These are phyloP conservation scores for Canavalia ensiformis DNA, from an alignment of 306 rosid species.

Conservation along the genomic window DNA sequence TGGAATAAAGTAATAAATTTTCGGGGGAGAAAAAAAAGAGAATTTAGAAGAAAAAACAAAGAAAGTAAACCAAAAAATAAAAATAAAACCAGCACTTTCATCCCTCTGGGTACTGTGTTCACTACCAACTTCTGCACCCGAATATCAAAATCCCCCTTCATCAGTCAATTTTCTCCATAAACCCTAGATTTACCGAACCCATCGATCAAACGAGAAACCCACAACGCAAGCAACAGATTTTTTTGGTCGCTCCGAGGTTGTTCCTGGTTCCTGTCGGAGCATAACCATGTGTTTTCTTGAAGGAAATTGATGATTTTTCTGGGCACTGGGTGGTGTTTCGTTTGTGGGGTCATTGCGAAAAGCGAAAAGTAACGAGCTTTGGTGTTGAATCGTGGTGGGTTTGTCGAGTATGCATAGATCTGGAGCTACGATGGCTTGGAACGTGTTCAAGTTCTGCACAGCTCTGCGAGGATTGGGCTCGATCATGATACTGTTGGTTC, in stretches of 20 bases:
- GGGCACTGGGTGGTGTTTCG: not conserved
- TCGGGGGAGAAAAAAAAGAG: not conserved
- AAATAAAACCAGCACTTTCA: slow-evolving; percentile 13
- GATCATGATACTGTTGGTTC: slow-evolving; percentile 95
- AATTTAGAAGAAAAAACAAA: not conserved
- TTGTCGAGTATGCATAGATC: slow-evolving; percentile 90
- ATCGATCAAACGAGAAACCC: slow-evolving; percentile 13
- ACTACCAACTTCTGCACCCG: slow-evolving; percentile 24
- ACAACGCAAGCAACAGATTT: not conserved
- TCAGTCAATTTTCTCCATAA: slow-evolving; percentile 42
- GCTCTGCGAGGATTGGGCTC: slow-evolving; percentile 97
- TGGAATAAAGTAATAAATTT: not conserved
- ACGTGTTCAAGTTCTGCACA: slow-evolving; percentile 98
- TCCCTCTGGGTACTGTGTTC: slow-evolving; percentile 12
- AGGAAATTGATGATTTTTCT: slow-evolving; percentile 34
- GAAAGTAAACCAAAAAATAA: not conserved
- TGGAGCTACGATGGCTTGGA: slow-evolving; percentile 99
- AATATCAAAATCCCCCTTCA: slow-evolving; percentile 37
- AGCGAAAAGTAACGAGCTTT: slow-evolving; percentile 36
- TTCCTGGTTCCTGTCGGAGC: slow-evolving; percentile 36
- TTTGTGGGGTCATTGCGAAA: slow-evolving; percentile 15
- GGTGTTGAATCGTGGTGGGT: slow-evolving; percentile 36
- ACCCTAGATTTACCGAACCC: slow-evolving; percentile 53
- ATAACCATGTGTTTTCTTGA: slow-evolving; percentile 3
- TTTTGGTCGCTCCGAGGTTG: slow-evolving; percentile 30